Evolutionary conservation across 2,329 filamentous ascomycete genomes (phyloP).

Genomic region (Hirsutella minnesotensis): DNA sequence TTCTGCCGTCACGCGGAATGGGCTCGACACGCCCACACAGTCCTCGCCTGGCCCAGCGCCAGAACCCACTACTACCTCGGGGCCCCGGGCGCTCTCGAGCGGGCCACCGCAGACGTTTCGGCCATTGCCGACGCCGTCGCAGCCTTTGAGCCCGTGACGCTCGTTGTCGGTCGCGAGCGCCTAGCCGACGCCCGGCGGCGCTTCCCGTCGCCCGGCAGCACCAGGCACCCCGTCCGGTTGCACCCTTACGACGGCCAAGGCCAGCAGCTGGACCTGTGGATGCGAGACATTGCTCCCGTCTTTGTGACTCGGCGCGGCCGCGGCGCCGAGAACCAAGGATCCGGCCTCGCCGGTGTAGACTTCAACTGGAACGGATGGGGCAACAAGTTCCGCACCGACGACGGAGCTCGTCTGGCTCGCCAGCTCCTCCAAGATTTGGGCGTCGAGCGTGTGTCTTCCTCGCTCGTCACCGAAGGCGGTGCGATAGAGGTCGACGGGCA

Average conservation of each 20-base stretch:
- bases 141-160: conserved; percentile 14
- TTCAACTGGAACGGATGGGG: conserved; percentile 20
- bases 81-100: not conserved
- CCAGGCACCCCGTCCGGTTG: conserved; percentile 4
- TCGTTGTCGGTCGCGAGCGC: conserved; percentile 8
- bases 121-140: conserved; percentile 13
- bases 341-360: conserved; percentile 8
- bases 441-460: not conserved
- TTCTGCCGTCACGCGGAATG: conserved; percentile 7
- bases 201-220: conserved; percentile 1
- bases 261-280: conserved; percentile 12
- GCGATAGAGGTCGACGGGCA: conserved; percentile 16
- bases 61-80: conserved; percentile 1
- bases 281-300: conserved; percentile 15
- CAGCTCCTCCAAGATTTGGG: not conserved
- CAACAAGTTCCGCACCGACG: conserved; percentile 7
- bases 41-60: conserved; percentile 6
- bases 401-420: conserved; percentile 5
- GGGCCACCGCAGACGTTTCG: conserved; percentile 12
- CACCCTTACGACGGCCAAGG: conserved; percentile 3
- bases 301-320: conserved; percentile 8
- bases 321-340: not conserved
- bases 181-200: conserved; percentile 5
- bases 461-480: conserved; percentile 13
- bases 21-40: conserved; percentile 4